Base-by-base conservation (phyloP, 352 stramenopile genomes). In the Globisporangium polare region DNA sequence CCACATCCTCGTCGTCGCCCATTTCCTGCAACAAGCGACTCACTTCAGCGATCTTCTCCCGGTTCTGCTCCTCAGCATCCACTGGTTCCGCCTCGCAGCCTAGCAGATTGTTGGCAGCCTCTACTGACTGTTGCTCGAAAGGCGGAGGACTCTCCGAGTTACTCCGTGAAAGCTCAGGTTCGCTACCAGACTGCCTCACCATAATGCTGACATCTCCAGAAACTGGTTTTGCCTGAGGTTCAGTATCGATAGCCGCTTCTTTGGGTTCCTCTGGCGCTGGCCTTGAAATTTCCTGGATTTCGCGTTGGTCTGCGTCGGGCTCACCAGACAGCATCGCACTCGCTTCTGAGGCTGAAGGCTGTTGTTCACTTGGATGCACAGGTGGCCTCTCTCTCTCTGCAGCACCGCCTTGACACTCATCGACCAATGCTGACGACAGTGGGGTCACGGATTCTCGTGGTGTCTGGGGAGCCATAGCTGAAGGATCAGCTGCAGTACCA, bases 11-110 rank as follows among this genome's bases (percentile, higher is more conserved):
- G 15, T 58, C 53, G 17, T 57, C 53, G 20, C 64, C 67, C 2
- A 79, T 37, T 58, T 66, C 66, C 17, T 47, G 60, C 20, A 77
- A 35, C 43, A 68, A 39, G 22, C 66, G 67, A 37, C 63, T 64
- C 24, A 64, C 58, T 2, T 69, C 59, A 15, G 65, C 63, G 22
- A 75, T 42, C 37, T 62, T 58, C 60, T 65, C 53, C 33, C 63
- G 61, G 20, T 77, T 18, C 39, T 57, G 29, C 45, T 59, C 17
- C 3, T 54, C 27, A 1, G 18, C 2, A 12, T 42, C 49, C 17
- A 27, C 17, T 1, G 27, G 8, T 0, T 26, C 9, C 7, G 47
- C 15, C 10, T 53, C 8, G 8, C 0, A 7, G 15, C n/a, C 24
- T 37, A 6, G 1, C 17, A 15, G 12, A 3, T 15, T 35, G 17